These are phyloP conservation scores for Erysimum cheiri DNA, from an alignment of 441 rosid species.

Conservation along the genomic window DNA sequence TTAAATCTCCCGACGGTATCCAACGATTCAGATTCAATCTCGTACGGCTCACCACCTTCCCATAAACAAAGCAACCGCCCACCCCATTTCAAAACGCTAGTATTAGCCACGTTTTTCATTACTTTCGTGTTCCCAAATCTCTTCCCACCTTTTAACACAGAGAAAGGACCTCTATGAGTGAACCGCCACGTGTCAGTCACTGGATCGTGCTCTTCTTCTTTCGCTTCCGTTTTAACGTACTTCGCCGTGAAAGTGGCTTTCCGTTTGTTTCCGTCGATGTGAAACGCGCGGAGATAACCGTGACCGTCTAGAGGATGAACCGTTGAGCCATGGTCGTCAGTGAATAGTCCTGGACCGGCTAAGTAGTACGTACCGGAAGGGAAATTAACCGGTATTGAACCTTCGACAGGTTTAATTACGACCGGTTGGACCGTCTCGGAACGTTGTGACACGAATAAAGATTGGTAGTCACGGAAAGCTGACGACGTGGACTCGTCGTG, in stretches of 20 bases:
- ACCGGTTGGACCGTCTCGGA: conserved; percentile 62
- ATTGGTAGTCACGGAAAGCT: conserved; percentile 90
- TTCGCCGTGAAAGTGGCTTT: conserved; percentile 72
- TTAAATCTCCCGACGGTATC: conserved; percentile 69
- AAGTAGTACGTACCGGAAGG: conserved; percentile 87
- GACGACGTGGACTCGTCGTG: conserved; percentile 53
- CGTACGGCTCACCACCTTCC: conserved; percentile 96
- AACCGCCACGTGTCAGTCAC: conserved; percentile 77
- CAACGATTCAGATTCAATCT: conserved; percentile 73
- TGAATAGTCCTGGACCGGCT: conserved; percentile 82
- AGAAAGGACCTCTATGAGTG: conserved; percentile 85
- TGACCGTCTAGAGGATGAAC: conserved; percentile 94
- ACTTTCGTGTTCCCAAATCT: conserved; percentile 83
- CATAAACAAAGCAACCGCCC: conserved; percentile 77
- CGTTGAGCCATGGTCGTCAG: conserved; percentile 90
- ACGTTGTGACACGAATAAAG: conserved; percentile 79
- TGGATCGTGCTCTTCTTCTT: conserved; percentile 72
- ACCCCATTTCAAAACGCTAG: conserved; percentile 85
- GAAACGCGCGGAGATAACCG: conserved; percentile 83
- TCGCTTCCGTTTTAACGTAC: conserved; percentile 90
- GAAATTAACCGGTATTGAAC: conserved; percentile 71
- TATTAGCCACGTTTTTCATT: conserved; percentile 96
- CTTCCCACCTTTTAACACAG: conserved; percentile 73
- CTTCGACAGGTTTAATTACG: conserved; percentile 53
- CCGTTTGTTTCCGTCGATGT: conserved; percentile 49